Conservation (phyloP, 176 grass and related monocot genomes). For the Cenchrus americanus region DNA sequence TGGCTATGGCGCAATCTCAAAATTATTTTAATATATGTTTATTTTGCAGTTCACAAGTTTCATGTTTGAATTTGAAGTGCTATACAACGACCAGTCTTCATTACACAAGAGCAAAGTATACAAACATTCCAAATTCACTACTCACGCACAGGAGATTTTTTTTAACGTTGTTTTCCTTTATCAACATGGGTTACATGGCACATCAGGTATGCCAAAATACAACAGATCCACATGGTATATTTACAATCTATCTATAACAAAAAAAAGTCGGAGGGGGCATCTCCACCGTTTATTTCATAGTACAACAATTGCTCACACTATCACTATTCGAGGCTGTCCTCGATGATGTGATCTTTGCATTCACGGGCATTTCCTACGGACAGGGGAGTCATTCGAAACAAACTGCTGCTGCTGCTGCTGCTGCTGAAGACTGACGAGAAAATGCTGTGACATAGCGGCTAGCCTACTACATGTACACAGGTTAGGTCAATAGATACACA, state of each 20-base stretch:
- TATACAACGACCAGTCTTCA: neutral
- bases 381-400: neutral
- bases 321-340: neutral
- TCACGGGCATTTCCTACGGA: constrained; percentile 8
- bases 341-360: constrained; percentile 6
- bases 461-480: neutral
- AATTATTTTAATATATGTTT: neutral
- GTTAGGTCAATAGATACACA: constrained; percentile 2
- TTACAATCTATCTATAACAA: neutral
- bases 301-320: neutral
- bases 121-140: neutral
- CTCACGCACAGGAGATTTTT: neutral
- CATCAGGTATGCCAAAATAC: neutral
- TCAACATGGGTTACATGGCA: neutral
- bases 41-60: neutral
- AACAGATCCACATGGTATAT: neutral
- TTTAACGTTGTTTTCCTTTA: neutral
- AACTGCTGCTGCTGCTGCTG: neutral
- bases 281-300: neutral
- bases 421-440: neutral
- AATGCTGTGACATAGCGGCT: neutral
- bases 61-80: neutral
- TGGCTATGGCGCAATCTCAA: neutral
- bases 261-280: neutral
- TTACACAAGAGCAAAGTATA: neutral